These are phyloP conservation scores for Chrysoporthe deuterocubensis DNA, from an alignment of 2,329 filamentous ascomycete species.

Conservation along the genomic window DNA sequence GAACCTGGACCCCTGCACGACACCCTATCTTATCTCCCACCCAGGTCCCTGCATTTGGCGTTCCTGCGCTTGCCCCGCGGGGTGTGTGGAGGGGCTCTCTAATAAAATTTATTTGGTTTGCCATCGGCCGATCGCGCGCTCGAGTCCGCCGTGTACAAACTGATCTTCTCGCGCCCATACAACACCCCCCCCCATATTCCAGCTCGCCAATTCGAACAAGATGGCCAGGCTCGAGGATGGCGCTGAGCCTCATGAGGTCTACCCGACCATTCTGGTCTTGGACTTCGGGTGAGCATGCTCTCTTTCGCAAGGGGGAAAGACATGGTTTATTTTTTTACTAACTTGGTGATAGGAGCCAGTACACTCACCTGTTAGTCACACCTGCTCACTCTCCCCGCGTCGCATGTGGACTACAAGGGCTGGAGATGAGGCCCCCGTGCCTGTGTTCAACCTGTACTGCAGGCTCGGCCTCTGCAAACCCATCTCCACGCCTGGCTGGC, in stretches of 20 bases:
- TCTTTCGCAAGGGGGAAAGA: conserved; percentile 43
- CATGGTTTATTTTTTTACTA: not conserved
- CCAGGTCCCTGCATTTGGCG: conserved; percentile 19
- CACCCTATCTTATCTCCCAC: conserved; percentile 16
- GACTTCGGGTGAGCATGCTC: conserved; percentile 73
- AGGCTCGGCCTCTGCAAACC: not conserved
- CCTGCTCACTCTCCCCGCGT: not conserved
- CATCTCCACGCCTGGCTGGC: not conserved
- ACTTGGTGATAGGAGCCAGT: conserved; percentile 24
- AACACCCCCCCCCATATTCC: not conserved
- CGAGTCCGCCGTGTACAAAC: conserved; percentile 6
- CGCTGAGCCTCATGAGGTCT: conserved; percentile 34
- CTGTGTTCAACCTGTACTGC: not conserved
- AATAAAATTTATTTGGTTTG: conserved; percentile 24
- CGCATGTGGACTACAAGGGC: too few species aligned
- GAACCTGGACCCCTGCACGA: not conserved
- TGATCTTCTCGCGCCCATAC: not conserved
- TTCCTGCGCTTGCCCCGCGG: conserved; percentile 13
- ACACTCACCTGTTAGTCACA: conserved; percentile 29
- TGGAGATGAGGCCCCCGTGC: not conserved
- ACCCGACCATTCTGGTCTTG: conserved; percentile 70
- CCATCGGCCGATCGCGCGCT: conserved; percentile 6
- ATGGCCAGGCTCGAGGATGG: conserved; percentile 27
- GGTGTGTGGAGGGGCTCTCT: conserved; percentile 10
- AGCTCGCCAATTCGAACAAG: not conserved